phyloP scores from a whole-genome alignment of 768 basidiomycete species.

The Tulasnella sp. region DNA sequence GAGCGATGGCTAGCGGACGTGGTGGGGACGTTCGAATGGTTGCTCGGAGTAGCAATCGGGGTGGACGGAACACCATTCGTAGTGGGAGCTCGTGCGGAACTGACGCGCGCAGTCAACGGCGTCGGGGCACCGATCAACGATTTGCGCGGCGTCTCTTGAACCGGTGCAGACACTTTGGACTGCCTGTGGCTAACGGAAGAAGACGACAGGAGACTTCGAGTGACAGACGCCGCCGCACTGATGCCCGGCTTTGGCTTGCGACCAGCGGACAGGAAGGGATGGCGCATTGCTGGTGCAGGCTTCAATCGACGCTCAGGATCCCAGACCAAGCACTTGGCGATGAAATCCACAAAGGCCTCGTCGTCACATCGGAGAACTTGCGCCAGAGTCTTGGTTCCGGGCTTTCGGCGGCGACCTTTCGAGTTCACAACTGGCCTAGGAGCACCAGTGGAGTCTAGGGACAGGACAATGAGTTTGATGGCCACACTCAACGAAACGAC shows the following conservation, averaged over 20 bases:
- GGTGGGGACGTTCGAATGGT: conserved; percentile 12
- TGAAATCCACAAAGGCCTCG: conserved; percentile 94
- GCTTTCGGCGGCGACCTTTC: conserved; percentile 87
- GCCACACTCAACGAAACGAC: not conserved
- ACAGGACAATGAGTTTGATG: not conserved
- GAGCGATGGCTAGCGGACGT: conserved; percentile 14
- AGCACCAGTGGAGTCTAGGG: conserved; percentile 81
- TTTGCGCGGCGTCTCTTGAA: conserved; percentile 71
- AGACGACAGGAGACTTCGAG: conserved; percentile 18
- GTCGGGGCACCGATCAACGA: conserved; percentile 86
- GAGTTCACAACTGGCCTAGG: conserved; percentile 94
- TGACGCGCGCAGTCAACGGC: conserved; percentile 67
- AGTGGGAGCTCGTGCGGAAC: conserved; percentile 14
- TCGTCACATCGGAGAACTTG: conserved; percentile 90
- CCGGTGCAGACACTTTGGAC: conserved; percentile 38
- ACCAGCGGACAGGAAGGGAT: conserved; percentile 77
- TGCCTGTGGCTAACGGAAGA: conserved; percentile 21
- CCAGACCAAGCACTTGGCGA: conserved; percentile 95
- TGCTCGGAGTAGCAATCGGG: conserved; percentile 18
- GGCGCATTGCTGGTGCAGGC: conserved; percentile 85
- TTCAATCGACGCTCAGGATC: conserved; percentile 95
- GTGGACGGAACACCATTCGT: conserved; percentile 20
- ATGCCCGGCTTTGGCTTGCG: conserved; percentile 35
- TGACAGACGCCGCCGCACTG: conserved; percentile 35
- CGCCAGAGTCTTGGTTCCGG: conserved; percentile 83